Conservation (phyloP, 148 eudicot species). For the Bassia scoparia region DNA sequence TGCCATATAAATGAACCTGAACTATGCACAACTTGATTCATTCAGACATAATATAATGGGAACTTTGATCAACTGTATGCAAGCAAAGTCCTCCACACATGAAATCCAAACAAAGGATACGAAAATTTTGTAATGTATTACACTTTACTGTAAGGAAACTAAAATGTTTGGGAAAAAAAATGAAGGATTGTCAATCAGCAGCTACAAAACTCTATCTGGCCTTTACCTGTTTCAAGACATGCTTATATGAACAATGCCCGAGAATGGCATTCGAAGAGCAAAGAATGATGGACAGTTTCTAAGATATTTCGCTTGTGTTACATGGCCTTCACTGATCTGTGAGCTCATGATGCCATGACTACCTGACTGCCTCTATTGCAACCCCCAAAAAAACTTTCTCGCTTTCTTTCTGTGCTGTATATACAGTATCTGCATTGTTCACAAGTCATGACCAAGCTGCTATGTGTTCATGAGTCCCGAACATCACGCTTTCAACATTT, state of each 20-base stretch:
- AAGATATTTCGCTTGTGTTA: not conserved
- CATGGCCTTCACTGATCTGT: conserved; percentile 5
- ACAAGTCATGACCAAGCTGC: not conserved
- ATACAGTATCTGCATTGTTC: conserved; percentile 25
- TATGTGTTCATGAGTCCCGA: not conserved
- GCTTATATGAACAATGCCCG: conserved; percentile 18
- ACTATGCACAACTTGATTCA: conserved; percentile 7
- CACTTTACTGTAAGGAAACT: conserved; percentile 8
- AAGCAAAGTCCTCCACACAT: conserved; percentile 2
- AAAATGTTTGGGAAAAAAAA: not conserved
- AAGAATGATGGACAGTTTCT: not conserved
- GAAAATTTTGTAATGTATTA: not conserved
- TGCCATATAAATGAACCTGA: not conserved
- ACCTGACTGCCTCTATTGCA: not conserved
- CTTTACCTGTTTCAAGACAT: conserved; percentile 1
- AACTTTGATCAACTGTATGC: conserved; percentile 5
- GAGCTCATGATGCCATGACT: not conserved
- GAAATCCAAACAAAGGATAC: not conserved
- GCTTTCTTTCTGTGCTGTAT: conserved; percentile 23
- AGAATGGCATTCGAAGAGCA: not conserved
- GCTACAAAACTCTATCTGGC: conserved; percentile 10
- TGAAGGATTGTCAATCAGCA: conserved; percentile 13
- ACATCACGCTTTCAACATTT: not conserved
- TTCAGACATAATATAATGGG: conserved; percentile 4
- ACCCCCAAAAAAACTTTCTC: not conserved